Conservation (phyloP, 2,329 filamentous ascomycete genomes). For the Aspergillus pseudoviridinutans region DNA sequence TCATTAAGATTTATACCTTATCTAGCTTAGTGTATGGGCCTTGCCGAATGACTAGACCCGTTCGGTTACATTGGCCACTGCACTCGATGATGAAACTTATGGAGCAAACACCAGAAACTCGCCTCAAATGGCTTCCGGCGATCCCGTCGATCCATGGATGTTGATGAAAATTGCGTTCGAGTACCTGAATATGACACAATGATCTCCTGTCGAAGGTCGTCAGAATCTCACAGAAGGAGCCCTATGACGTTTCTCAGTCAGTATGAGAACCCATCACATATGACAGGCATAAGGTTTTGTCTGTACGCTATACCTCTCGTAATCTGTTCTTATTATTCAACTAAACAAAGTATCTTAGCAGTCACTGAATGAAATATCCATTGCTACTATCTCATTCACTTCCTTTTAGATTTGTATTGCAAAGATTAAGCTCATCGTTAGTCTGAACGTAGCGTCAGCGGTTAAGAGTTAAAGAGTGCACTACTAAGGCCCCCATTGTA, state of each 20-base stretch:
- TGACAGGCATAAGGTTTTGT: too few species aligned
- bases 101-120: background rate
- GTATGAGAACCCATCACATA: too few species aligned
- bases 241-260: background rate
- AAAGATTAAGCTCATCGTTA: slow-evolving; percentile 13
- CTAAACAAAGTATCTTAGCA: background rate
- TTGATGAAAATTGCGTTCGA: background rate
- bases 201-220: background rate
- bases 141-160: background rate
- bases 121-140: background rate
- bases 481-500: background rate
- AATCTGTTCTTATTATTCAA: background rate
- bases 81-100: slow-evolving; percentile 13
- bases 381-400: background rate
- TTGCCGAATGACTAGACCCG: slow-evolving; percentile 12
- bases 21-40: slow-evolving; percentile 11
- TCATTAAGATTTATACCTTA: background rate
- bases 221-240: background rate
- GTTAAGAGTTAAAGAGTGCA: too few species aligned
- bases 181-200: background rate
- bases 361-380: background rate
- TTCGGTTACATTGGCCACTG: slow-evolving; percentile 15
- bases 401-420: background rate
- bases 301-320: too few species aligned
- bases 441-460: slow-evolving; percentile 1